These are phyloP conservation scores for Fraxinus xanthoxyloides DNA, from an alignment of 305 asterid species.

Conservation along the genomic window DNA sequence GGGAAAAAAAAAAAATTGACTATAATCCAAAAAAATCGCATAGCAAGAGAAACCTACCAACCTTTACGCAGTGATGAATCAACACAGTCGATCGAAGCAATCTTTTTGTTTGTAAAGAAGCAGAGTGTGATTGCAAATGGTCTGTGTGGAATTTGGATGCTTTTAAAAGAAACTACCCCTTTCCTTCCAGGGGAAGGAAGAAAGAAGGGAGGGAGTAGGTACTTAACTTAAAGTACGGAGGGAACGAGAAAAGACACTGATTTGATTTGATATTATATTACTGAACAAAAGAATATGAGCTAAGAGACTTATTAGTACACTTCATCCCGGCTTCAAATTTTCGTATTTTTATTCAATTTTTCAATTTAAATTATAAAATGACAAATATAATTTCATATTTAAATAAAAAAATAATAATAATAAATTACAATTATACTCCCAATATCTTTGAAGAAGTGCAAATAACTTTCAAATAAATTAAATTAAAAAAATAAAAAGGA, in stretches of 20 bases:
- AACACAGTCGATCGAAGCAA: not conserved
- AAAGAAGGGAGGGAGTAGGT: not conserved
- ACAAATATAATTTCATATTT: too few relatives aligned
- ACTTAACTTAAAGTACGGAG: not conserved
- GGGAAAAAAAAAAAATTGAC: not conserved
- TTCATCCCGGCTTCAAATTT: too few relatives aligned
- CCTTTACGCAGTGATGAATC: not conserved
- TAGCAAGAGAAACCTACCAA: constrained; percentile 14
- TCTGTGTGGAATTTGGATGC: not conserved
- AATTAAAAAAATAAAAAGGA: too few relatives aligned
- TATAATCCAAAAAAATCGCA: not conserved
- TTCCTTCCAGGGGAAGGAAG: not conserved
- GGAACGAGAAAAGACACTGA: not conserved
- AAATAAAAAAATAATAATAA: too few relatives aligned
- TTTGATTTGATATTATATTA: not conserved
- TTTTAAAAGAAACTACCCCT: not conserved
- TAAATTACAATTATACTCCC: too few relatives aligned
- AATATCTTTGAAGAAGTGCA: too few relatives aligned
- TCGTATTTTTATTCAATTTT: too few relatives aligned
- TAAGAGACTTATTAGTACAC: too few relatives aligned
- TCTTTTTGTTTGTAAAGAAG: not conserved
- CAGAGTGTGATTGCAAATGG: not conserved
- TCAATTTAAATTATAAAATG: too few relatives aligned
- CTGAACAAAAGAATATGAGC: not conserved
- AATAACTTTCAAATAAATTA: too few relatives aligned